Base-by-base conservation (phyloP, 805 yeast species). In the Hanseniaspora meyeri region DNA sequence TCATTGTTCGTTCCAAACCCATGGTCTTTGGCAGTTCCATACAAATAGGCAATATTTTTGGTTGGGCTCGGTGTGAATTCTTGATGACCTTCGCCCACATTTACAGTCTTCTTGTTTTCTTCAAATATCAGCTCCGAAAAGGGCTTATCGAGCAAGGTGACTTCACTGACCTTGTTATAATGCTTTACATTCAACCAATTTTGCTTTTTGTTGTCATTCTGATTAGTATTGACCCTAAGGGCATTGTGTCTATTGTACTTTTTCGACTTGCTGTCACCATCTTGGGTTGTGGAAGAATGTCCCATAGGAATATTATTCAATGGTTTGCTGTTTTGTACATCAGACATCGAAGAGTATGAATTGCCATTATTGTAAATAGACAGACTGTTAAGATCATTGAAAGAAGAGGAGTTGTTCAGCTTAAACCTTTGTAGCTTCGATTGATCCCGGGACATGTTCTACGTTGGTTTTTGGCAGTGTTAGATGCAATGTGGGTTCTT, bases 1-100 rank as follows among this genome's bases (percentile, higher is more conserved):
- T 39, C 27, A n/a, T 29, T 12, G 16, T 34, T 43, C 12, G 38
- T 43, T 38, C 57, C 57, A 53, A 53, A 53, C 6, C 57, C 57
- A 20, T 46, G 57, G 11, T 53, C 51, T 16, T 53, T 53, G 4
- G 57, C 57, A 5, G 51, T 31, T 31, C 48, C 51, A 19, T 53
- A 53, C 16, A 53, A 19, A 31, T 17, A 53, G 2, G 19, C 29
- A 52, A 16, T 6, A 24, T 48, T n/a, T 6, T 48, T 48, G 17
- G 20, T 11, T 38, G 27, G 20, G 16, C 43, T 14, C 14, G 10
- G 24, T 7, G 24, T 9, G 10, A 20, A 17, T 24, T 19, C 9
- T 49, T 49, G 16, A 16, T 49, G 16, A 10, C n/a, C 19, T 12
- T 49, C 31, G 29, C 5, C 10, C 10, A 14, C 24, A 34, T 34